Base-by-base conservation (phyloP, 208 protist species). In the Balamuthia mandrillaris region DNA sequence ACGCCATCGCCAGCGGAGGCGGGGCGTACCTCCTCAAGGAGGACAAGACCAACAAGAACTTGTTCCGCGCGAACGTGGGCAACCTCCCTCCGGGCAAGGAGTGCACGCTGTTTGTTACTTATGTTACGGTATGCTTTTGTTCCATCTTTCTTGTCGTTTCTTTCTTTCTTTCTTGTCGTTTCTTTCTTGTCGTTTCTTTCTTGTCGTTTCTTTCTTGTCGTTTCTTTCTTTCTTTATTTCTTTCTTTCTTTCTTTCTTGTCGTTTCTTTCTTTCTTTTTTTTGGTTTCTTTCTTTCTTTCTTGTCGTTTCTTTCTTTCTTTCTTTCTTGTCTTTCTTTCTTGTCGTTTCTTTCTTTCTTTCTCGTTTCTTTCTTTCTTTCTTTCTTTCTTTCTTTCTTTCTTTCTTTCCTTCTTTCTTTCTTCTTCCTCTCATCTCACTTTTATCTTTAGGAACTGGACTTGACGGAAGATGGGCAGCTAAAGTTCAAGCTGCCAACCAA, bases 51-150 rank as follows among this genome's bases (percentile, higher is more conserved):
- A 33, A 75, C 31, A 42, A 42, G 61, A 47, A 86, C 66, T 65
- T 79, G 82, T 56, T 86, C 66, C 77, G 35, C 29, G 18, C 81
- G 27, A 66, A 66, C 35, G 61, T 86, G 7, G 82, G 82, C 58
- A 79, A 74, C 21, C 39, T 86, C 2, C 82, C 82, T 10, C 82
- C 82, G 16, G 51, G 63, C 33, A 78, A 87, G 47, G 10, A 86
- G 61, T 58, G 51, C 5, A 37, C 81, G 18, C 33, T 86, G 0
- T 65, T 44, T 5, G 49, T 86, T 18, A 49, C 63, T n/a, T 86
- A 86, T 42, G 66, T 82, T 14, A 75, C 58, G 6, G 61, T 79
- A 6, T 41, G 60, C 0, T 79, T 79, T 21, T 31, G 39, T 29
- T 44, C 54, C 2, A 49, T 44, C 70, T 29, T 31, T 10, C 47